These are phyloP conservation scores for Rhazya stricta DNA, from an alignment of 257 asterid genomes.

Conservation along the genomic window DNA sequence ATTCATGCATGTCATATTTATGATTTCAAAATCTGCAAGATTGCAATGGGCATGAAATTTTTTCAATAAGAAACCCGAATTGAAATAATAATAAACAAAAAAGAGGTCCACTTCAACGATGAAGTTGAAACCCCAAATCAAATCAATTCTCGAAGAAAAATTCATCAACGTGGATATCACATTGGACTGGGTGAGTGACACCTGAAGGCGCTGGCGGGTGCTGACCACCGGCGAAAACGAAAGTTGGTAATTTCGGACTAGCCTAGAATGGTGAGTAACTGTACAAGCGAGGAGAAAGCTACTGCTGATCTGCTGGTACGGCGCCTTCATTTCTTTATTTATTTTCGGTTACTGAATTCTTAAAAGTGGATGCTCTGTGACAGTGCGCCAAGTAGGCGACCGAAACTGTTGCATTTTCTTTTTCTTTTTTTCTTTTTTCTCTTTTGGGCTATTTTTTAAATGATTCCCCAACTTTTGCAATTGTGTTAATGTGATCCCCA, in stretches of 20 bases:
- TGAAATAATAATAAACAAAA: not conserved
- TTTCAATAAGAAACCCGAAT: not conserved
- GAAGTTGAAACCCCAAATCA: not conserved
- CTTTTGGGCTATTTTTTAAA: too few species aligned
- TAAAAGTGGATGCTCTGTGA: too few species aligned
- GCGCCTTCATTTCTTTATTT: not conserved
- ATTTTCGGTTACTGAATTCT: too few species aligned
- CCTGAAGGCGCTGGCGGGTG: not conserved
- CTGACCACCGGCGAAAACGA: not conserved
- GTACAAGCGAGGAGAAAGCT: not conserved
- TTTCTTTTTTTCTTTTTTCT: too few species aligned
- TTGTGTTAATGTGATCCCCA: too few species aligned
- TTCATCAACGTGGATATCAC: not conserved
- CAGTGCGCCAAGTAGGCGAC: too few species aligned
- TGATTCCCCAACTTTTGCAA: too few species aligned
- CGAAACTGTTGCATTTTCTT: too few species aligned
- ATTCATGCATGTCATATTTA: constrained; percentile 25
- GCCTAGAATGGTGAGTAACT: not conserved
- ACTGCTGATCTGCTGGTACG: not conserved
- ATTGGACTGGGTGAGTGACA: not conserved
- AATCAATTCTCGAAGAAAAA: not conserved
- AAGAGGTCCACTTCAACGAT: too few species aligned
- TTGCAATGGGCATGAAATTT: not conserved
- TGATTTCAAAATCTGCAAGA: not conserved
- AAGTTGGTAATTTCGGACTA: not conserved